A percentile compares a stretch with the other conserved stretches of the same genome.
Evolutionary conservation across 1,284 basidiomycete genomes (phyloP).

Genomic region (Anthracocystis panici-leucophaei): DNA sequence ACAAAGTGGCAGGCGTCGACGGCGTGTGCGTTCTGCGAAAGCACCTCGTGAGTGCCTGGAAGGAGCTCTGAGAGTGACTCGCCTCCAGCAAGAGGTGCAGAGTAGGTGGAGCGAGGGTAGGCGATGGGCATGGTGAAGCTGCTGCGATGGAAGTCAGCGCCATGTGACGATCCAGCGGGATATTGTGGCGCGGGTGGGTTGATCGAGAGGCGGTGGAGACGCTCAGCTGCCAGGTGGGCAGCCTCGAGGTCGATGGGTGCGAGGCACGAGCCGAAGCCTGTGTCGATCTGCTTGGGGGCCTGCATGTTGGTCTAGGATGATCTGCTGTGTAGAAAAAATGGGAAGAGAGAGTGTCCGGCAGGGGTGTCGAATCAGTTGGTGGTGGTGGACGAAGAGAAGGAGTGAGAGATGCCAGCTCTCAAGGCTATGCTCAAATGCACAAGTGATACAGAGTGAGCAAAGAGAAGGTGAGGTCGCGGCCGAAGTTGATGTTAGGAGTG

Average conservation of each 20-base stretch:
- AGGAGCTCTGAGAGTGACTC: conserved; percentile 43
- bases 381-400: background rate
- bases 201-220: conserved; percentile 38
- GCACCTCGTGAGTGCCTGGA: conserved; percentile 44
- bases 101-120: conserved; percentile 47
- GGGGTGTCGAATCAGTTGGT: conserved; percentile 4
- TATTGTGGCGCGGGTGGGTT: conserved; percentile 40
- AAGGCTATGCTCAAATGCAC: conserved; percentile 17
- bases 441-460: conserved; percentile 14
- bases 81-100: conserved; percentile 41
- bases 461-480: conserved; percentile 9
- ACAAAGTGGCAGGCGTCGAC: conserved; percentile 49
- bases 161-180: conserved; percentile 34
- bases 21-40: conserved; percentile 44
- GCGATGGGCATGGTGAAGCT: conserved; percentile 47
- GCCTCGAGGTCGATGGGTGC: conserved; percentile 48
- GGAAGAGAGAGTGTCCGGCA: conserved; percentile 29
- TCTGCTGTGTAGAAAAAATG: background rate
- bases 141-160: conserved; percentile 32
- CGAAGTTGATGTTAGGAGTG: conserved; percentile 8
- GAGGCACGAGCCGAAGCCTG: conserved; percentile 45
- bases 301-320: conserved; percentile 20
- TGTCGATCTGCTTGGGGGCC: conserved; percentile 48
- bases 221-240: conserved; percentile 40
- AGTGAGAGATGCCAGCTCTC: conserved; percentile 40